Evolutionary conservation across 371 early-diverging fungal genomes (phyloP).

Genomic region (Basidiobolus heterosporus): DNA sequence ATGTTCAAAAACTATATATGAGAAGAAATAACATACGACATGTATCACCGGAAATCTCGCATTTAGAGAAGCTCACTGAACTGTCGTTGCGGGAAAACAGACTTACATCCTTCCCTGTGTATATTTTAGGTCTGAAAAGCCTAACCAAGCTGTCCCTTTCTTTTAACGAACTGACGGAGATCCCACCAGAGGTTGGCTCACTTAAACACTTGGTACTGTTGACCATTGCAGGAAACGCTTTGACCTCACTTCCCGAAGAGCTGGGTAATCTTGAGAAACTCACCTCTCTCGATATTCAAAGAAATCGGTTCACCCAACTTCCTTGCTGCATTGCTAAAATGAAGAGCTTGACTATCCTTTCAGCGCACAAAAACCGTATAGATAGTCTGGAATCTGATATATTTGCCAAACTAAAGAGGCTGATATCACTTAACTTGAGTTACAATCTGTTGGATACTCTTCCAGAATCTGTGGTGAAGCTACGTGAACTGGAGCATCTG

Average conservation of each 20-base stretch:
- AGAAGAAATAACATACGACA: no score
- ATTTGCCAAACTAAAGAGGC: slow-evolving; percentile 11
- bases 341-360: slow-evolving; percentile 14
- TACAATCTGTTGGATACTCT: slow-evolving; percentile 23
- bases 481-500: slow-evolving; percentile 26
- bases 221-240: background rate
- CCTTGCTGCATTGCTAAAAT: slow-evolving; percentile 26
- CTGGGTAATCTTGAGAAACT: slow-evolving; percentile 27
- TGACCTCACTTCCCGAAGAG: slow-evolving; percentile 28
- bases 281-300: slow-evolving; percentile 41
- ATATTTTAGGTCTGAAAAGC: no score
- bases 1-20: no score
- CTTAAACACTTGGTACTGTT: no score
- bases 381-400: slow-evolving; percentile 9
- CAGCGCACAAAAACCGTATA: slow-evolving; percentile 27
- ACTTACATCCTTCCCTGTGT: no score
- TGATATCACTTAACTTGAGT: slow-evolving; percentile 23
- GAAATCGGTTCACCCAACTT: slow-evolving; percentile 31
- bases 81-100: no score
- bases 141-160: no score
- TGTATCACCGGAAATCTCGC: no score
- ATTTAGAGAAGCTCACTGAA: no score
- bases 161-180: no score
- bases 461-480: slow-evolving; percentile 25
- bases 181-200: no score